These are phyloP conservation scores for Corinectria fuckeliana DNA, from an alignment of 2,329 filamentous ascomycete genomes.

Conservation along the genomic window DNA sequence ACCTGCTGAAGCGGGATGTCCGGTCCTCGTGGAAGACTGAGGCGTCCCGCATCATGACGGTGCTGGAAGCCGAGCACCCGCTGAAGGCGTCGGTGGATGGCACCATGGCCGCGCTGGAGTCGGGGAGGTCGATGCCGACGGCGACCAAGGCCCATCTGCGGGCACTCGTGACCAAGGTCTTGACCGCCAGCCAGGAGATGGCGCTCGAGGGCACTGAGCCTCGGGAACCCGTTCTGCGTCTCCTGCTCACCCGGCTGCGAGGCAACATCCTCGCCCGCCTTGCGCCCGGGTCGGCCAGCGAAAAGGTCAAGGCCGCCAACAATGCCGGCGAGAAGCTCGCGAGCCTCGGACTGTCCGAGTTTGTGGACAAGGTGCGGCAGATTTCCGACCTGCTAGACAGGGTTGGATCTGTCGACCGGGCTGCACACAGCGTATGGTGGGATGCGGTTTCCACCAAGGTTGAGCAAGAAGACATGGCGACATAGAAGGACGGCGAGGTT, in stretches of 20 bases:
- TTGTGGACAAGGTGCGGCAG: conserved; percentile 70
- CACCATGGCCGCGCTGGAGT: conserved; percentile 67
- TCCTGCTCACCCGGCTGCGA: conserved; percentile 71
- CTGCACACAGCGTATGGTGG: conserved; percentile 74
- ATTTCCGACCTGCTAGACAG: conserved; percentile 72
- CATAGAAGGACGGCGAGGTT: conserved; percentile 19
- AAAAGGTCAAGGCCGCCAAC: conserved; percentile 73
- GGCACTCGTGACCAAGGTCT: conserved; percentile 63
- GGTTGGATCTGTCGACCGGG: conserved; percentile 71
- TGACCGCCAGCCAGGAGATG: conserved; percentile 57
- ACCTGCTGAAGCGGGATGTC: conserved; percentile 81
- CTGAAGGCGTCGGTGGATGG: conserved; percentile 63
- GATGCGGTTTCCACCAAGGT: conserved; percentile 67
- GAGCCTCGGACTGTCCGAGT: conserved; percentile 74
- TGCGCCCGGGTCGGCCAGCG: conserved; percentile 69
- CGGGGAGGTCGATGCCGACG: conserved; percentile 68
- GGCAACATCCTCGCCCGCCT: conserved; percentile 71
- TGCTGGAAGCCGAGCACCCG: conserved; percentile 65
- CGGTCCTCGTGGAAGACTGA: conserved; percentile 79
- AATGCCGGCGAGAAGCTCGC: conserved; percentile 74
- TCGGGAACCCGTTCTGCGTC: conserved; percentile 65
- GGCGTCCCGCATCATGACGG: conserved; percentile 71
- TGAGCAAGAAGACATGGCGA: conserved; percentile 48
- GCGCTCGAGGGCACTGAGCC: conserved; percentile 50
- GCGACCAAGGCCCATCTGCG: conserved; percentile 65